Base-by-base conservation (phyloP, 129 eudicot species). In the Tanacetum coccineum region DNA sequence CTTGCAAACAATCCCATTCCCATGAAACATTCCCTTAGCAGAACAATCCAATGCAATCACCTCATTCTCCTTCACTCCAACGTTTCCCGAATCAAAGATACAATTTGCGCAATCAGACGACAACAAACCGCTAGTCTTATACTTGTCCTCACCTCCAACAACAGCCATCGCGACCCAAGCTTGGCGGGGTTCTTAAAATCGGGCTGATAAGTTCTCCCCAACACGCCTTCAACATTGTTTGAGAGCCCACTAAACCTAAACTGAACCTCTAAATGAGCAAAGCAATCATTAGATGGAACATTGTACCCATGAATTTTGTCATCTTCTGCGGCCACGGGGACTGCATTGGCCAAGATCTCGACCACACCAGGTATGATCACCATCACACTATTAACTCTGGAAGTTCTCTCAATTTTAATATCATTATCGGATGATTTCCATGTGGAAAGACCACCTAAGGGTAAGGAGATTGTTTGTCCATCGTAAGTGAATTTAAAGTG, bases 161-260 rank as follows among this genome's bases (percentile, higher is more conserved):
- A 84, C 88, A 40, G 90, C 83, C 95, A 87, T 81, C 2, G 82
- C 95, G 14, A 82, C 87, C 30, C 90, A 4, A 78, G 76, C 73
- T 79, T 81, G 3, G 87, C 84, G 0, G 84, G 87, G 40, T 79
- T 84, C 72, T 71, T 62, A 45, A 81, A 85, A 69, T 85, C 82
- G 0, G 80, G 86, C 66, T 67, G 82, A 61, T 81, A 85, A 4
- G 90, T 81, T 48, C 84, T 54, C 6, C 87, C 84, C 53, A 84
- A 74, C 42, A 84, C 82, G 19, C 89, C 89, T 74, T 85, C 90
- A 51, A 81, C 84, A 0, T 62, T 52, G 0, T 73, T 57, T 0
- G 87, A 85, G 28, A 85, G 74, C 28, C 87, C 75, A 6, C 19
- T 57, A 70, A 85, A 85, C 67, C 72, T 79, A 47, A 85, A 85